Evolutionary conservation across 768 basidiomycete species (phyloP), one percentile per base, ranked within the genome.

Genomic region (Clitopilus passeckerianus): DNA sequence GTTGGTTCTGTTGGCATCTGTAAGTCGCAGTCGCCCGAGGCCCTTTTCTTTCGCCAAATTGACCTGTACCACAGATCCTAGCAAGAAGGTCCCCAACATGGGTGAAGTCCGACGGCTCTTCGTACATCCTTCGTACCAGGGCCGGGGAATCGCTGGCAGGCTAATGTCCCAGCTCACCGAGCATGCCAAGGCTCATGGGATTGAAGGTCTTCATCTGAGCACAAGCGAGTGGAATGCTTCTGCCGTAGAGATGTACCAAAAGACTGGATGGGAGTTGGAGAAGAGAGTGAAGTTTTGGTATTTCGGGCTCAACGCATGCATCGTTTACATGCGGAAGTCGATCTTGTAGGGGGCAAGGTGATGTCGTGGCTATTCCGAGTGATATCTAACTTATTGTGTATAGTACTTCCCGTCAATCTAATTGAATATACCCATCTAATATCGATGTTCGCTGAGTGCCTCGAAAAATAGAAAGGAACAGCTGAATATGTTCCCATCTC

Each of bases 61-160:
- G 52, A 23, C 27, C 41, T 10, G 57, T 23, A 34, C 14, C 24
- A 64, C 57, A 64, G 58, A 50, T 60, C 37, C 57, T 37, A n/a
- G 57, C 60, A n/a, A 60, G 56, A 30, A 14, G 41, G 4, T 64
- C 64, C 18, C 60, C 61, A 14, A 56, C n/a, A 57, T 33, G 5
- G 65, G 59, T 1, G 69, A 70, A 55, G 57, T 72, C 16, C 68
- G 70, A 14, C 66, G 70, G 7, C 63, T 72, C 63, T 63, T 68
- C 9, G 69, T 71, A 2, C 67, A 68, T 0, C 44, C 54, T 14
- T 54, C 33, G n/a, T 59, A 67, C 53, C 67, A 68, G 8, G 57
- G 68, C 55, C 62, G 59, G 4, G 64, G 69, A 1, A 58, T 72
- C 9, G 71, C 60, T 7, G 55, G 53, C 7, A 44, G 18, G 20